Evolutionary conservation across 768 basidiomycete genomes (phyloP).

Genomic region (Fomitopsis pulvina): DNA sequence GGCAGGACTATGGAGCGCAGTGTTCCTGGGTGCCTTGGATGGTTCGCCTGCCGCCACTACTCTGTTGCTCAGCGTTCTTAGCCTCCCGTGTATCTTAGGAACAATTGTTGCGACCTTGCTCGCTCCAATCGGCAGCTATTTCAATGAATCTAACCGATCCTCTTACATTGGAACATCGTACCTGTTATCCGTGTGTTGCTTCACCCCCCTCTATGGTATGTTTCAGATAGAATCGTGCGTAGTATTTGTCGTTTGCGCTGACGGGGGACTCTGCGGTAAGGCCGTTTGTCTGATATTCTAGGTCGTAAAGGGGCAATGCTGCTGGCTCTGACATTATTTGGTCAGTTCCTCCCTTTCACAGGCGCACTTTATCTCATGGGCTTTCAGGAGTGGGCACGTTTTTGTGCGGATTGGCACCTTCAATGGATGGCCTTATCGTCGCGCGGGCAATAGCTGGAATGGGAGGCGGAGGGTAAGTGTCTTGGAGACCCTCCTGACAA

Average conservation of each 20-base stretch:
- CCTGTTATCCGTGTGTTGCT: slow-evolving; percentile 83
- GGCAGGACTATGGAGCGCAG: slow-evolving; percentile 73
- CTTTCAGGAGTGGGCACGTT: slow-evolving; percentile 70
- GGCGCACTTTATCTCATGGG: background rate
- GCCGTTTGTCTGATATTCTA: slow-evolving; percentile 77
- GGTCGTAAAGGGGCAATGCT: slow-evolving; percentile 86
- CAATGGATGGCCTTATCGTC: slow-evolving; percentile 75
- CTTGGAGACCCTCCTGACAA: background rate
- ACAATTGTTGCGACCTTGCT: slow-evolving; percentile 85
- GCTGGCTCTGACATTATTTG: slow-evolving; percentile 77
- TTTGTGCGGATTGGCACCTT: slow-evolving; percentile 79
- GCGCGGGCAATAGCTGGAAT: slow-evolving; percentile 85
- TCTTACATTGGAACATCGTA: slow-evolving; percentile 89
- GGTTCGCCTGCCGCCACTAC: slow-evolving; percentile 33
- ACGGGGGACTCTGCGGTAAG: slow-evolving; percentile 31
- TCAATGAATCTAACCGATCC: slow-evolving; percentile 70
- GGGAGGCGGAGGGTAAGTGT: slow-evolving; percentile 85
- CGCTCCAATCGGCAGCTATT: slow-evolving; percentile 81
- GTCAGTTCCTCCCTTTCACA: slow-evolving; percentile 31
- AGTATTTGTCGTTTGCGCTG: background rate
- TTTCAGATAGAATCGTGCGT: background rate
- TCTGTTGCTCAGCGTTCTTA: slow-evolving; percentile 1
- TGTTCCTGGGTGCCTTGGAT: slow-evolving; percentile 81
- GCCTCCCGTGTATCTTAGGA: slow-evolving; percentile 32
- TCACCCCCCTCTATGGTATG: slow-evolving; percentile 83